Conservation (phyloP, 495 filamentous ascomycete genomes). For the Pseudevernia furfuracea region DNA sequence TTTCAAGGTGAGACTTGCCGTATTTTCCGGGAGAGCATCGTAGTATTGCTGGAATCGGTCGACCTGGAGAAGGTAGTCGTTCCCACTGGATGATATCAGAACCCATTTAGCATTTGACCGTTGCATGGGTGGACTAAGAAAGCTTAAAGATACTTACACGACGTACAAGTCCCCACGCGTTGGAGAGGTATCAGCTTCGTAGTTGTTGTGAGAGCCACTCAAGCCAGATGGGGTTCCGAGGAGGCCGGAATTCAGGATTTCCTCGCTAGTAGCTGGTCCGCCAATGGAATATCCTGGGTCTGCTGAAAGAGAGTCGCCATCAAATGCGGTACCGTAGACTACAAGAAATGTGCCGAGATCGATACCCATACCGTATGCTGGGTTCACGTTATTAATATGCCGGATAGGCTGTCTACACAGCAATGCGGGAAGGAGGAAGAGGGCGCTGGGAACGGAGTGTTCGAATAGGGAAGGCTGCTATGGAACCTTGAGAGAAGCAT, state of each 20-base stretch:
- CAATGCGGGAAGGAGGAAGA: background rate
- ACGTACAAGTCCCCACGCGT: constrained; percentile 47
- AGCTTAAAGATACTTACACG: constrained; percentile 14
- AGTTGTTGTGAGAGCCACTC: constrained; percentile 48
- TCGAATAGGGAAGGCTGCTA: background rate
- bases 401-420: background rate
- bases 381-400: constrained; percentile 21
- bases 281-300: constrained; percentile 39
- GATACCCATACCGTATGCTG: constrained; percentile 42
- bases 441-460: too few species aligned
- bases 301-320: constrained; percentile 39
- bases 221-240: constrained; percentile 36
- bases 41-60: constrained; percentile 27
- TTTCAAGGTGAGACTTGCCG: background rate
- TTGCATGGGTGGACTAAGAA: background rate
- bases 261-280: constrained; percentile 26
- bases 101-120: background rate
- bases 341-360: constrained; percentile 46
- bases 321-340: constrained; percentile 44
- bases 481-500: background rate
- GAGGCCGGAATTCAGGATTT: constrained; percentile 29
- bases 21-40: constrained; percentile 19
- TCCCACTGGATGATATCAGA: constrained; percentile 20
- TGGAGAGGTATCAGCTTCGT: constrained; percentile 50
- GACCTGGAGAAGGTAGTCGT: constrained; percentile 28